A percentile compares a stretch with the other conserved stretches of the same genome.
Conservation (phyloP, 1,284 basidiomycete genomes). For the Wolfiporia cocos region DNA sequence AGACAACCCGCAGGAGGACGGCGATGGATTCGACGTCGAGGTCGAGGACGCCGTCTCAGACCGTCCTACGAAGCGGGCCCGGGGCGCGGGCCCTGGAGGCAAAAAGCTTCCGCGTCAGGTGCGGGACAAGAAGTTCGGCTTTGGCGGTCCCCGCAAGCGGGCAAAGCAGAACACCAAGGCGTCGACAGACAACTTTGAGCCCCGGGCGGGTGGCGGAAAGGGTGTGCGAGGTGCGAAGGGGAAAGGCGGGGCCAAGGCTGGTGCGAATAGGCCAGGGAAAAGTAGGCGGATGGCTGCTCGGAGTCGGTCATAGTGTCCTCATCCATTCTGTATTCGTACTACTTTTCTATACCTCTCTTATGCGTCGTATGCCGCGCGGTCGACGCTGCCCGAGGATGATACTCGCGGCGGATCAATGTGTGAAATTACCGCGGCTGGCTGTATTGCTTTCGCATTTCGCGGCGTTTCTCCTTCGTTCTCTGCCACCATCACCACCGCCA, state of each 20-base stretch:
- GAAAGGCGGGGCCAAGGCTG: slow-evolving; percentile 25
- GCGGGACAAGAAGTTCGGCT: slow-evolving; percentile 79
- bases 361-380: too few species aligned
- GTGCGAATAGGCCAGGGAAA: slow-evolving; percentile 55
- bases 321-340: too few species aligned
- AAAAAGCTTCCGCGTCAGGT: slow-evolving; percentile 52
- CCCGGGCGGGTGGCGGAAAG: slow-evolving; percentile 30
- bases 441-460: too few species aligned
- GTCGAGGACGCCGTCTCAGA: slow-evolving; percentile 82
- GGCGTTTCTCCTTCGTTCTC: neutral
- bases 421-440: too few species aligned
- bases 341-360: too few species aligned
- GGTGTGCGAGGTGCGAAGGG: slow-evolving; percentile 27
- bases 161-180: slow-evolving; percentile 79
- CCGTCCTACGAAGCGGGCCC: slow-evolving; percentile 59
- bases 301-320: slow-evolving; percentile 28
- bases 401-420: too few species aligned
- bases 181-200: slow-evolving; percentile 69
- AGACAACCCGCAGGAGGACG: slow-evolving; percentile 62
- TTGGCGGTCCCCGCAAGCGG: slow-evolving; percentile 59
- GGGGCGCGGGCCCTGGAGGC: slow-evolving; percentile 29
- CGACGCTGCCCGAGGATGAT: too few species aligned
- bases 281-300: slow-evolving; percentile 45
- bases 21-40: slow-evolving; percentile 78
- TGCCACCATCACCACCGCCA: neutral